Evolutionary conservation across 2,329 filamentous ascomycete genomes (phyloP), one percentile per base, ranked within the genome.

Genomic region (Clonostachys rhizophaga): DNA sequence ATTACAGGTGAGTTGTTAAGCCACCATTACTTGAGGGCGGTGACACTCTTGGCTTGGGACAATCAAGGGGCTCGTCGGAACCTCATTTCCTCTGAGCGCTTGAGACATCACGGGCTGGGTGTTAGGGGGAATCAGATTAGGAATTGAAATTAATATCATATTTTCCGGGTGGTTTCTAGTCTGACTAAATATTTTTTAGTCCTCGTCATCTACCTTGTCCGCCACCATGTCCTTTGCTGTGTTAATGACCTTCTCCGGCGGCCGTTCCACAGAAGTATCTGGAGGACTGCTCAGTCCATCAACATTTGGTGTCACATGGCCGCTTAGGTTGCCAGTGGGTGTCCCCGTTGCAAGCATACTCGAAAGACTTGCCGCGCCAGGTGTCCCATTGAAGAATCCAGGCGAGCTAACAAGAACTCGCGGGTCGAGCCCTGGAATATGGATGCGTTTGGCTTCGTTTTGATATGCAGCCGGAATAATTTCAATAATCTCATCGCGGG

Each of bases 401-500:
- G 91, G 89, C 2, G 87, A 91, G 44, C 79, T 79, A 3, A 89
- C 87, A 13, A 95, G 80, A 45, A 91, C 83, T 44, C 79, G 76
- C 12, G 79, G 75, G 49, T 83, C 76, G 24, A 83, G 66, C 5
- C 78, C 78, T 6, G 89, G 87, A 52, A 99, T 95, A 57, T 87
- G 84, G 58, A 99, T 91, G 49, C 91, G 84, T 65, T 89, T 94
- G 17, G 92, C 89, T 66, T 94, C 87, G 62, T 99, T 99, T 71
- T 96, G 94, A 69, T 99, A 99, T 34, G 90, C 92, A 16, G 92
- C 91, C 4, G 94, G 95, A 49, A 97, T 95, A 62, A 99, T 96
- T 75, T 99, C 94, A 55, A 99, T 96, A 61, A 99, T 97, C 64
- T 99, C 91, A 62, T 99, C 87, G 40, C 94, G 87, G 5, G 94